These are phyloP conservation scores for Stachybotrys chlorohalonatus DNA, from an alignment of 2,329 filamentous ascomycete species.

Conservation along the genomic window DNA sequence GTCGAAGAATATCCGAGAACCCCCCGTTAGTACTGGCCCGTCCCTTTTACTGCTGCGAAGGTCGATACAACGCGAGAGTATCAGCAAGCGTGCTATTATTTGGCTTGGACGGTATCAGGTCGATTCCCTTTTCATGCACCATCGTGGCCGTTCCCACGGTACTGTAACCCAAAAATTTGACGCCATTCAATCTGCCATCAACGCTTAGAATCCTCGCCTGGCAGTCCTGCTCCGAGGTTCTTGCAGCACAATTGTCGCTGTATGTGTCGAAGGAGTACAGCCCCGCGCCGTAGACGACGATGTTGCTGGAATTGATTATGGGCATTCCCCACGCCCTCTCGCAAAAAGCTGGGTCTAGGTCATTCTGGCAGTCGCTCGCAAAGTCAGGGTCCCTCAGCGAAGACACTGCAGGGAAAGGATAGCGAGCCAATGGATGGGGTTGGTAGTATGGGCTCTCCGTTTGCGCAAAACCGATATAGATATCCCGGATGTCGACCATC, in stretches of 20 bases:
- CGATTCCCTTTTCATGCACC: conserved; percentile 13
- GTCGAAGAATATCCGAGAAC: no score
- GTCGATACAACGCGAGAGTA: conserved; percentile 15
- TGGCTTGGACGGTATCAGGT: conserved; percentile 9
- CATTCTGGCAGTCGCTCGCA: conserved; percentile 19
- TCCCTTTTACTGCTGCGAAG: conserved; percentile 1
- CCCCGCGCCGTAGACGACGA: conserved; percentile 54
- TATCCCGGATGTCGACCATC: conserved; percentile 47
- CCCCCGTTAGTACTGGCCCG: not conserved
- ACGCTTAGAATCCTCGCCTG: conserved; percentile 33
- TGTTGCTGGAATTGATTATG: conserved; percentile 43
- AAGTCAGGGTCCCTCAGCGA: conserved; percentile 21
- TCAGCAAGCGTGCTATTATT: conserved; percentile 22
- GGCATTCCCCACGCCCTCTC: conserved; percentile 58
- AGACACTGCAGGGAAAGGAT: conserved; percentile 41
- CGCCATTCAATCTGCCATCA: conserved; percentile 7
- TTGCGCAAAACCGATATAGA: conserved; percentile 57
- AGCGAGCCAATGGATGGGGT: conserved; percentile 49
- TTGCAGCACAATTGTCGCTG: conserved; percentile 35
- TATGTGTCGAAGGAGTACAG: conserved; percentile 61
- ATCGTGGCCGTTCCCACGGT: conserved; percentile 18
- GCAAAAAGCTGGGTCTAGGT: conserved; percentile 34
- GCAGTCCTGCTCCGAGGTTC: conserved; percentile 31
- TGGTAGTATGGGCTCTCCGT: conserved; percentile 67
- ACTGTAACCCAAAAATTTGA: conserved; percentile 16